phyloP scores from a whole-genome alignment of 2,329 filamentous ascomycete species.

The Aspergillus neoniger region DNA sequence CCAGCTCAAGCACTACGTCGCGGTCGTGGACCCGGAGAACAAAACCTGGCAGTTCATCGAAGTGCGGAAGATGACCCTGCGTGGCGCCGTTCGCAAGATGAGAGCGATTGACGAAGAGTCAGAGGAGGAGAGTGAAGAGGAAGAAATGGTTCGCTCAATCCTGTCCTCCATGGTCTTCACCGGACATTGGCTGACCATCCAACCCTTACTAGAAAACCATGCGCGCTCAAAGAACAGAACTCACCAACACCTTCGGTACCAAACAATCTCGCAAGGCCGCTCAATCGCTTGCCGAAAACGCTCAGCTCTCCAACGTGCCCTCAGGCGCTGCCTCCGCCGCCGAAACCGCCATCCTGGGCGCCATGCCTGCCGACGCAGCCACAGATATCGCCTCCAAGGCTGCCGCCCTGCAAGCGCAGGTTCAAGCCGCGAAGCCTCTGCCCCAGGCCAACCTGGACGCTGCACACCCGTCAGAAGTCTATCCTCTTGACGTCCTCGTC shows the following conservation, averaged over 20 bases:
- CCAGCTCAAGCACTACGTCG: constrained; percentile 61
- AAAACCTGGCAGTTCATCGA: constrained; percentile 57
- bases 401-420: constrained; percentile 41
- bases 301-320: constrained; percentile 46
- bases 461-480: constrained; percentile 49
- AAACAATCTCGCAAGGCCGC: constrained; percentile 54
- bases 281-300: constrained; percentile 51
- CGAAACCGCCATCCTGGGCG: constrained; percentile 47
- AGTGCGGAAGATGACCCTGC: constrained; percentile 58
- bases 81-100: constrained; percentile 46
- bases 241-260: constrained; percentile 54
- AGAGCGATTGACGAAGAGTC: constrained; percentile 30
- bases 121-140: constrained; percentile 31
- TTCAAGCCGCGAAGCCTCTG: constrained; percentile 50
- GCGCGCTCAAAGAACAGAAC: constrained; percentile 42
- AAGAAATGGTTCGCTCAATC: constrained; percentile 30
- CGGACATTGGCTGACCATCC: not conserved
- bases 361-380: constrained; percentile 40
- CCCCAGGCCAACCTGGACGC: constrained; percentile 47
- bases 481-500: constrained; percentile 46
- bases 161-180: not conserved
- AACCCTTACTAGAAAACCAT: constrained; percentile 34
- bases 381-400: constrained; percentile 36
- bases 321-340: constrained; percentile 39
- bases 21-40: constrained; percentile 58